phyloP scores from a whole-genome alignment of 2,329 filamentous ascomycete genomes.

The Alternaria angustiovoidea region DNA sequence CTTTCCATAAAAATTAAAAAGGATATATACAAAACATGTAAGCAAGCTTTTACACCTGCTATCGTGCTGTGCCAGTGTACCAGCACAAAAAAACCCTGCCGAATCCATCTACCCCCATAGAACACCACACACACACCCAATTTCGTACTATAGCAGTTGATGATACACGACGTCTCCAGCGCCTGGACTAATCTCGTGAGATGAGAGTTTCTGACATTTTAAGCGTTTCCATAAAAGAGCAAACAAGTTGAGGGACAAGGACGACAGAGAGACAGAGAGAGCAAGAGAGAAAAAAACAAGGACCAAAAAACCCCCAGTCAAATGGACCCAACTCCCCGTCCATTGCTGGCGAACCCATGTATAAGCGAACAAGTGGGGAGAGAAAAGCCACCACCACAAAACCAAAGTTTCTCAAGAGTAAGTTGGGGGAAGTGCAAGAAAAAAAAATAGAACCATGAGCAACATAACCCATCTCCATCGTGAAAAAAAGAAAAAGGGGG shows the following conservation, averaged over 20 bases:
- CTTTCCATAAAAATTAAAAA: constrained; percentile 25
- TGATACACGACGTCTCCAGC: constrained; percentile 43
- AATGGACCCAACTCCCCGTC: constrained; percentile 4
- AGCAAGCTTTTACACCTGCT: constrained; percentile 18
- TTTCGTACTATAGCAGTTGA: constrained; percentile 28
- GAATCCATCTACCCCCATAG: constrained; percentile 19
- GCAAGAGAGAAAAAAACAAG: constrained; percentile 10
- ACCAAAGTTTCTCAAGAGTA: no score
- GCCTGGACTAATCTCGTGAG: constrained; percentile 33
- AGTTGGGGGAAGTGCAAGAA: background rate
- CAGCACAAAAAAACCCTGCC: constrained; percentile 22
- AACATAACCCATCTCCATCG: constrained; percentile 27
- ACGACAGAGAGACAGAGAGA: background rate
- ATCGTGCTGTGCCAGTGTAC: constrained; percentile 23
- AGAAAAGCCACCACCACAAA: no score
- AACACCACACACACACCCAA: background rate
- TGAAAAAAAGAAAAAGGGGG: background rate
- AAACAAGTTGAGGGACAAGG: constrained; percentile 2
- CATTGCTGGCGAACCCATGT: constrained; percentile 36
- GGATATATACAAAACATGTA: constrained; percentile 20
- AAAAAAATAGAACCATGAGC: constrained; percentile 13
- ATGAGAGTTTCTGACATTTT: constrained; percentile 40
- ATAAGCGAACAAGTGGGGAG: constrained; percentile 6
- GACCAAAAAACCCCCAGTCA: background rate
- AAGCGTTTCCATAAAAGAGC: constrained; percentile 3